Base-by-base conservation (phyloP, 164 flowering plant species). In the Nymphaea colorata region DNA sequence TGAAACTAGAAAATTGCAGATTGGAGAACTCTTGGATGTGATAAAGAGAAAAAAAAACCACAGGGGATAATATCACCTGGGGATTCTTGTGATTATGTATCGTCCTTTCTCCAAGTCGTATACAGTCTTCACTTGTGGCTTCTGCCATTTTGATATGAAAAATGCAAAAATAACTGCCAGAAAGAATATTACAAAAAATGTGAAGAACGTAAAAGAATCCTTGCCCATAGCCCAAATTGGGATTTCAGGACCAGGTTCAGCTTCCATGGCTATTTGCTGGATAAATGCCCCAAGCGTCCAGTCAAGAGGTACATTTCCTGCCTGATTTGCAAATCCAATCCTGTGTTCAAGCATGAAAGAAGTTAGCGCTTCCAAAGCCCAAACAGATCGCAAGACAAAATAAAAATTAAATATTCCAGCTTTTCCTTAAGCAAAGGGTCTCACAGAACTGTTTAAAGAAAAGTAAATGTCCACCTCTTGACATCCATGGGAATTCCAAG, bases 91-190 rank as follows among this genome's bases (percentile, higher is more conserved):
- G 66, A 78, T 70, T 45, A 80, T 82, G 61, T 83, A 83, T 41
- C 68, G 83, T 25, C 86, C 86, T 77, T 83, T 81, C 72, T 81
- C 84, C 47, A 83, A 73, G 73, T 83, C 87, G 68, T 83, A 83
- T 44, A 83, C 71, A 6, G 85, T 82, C 74, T 79, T 82, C 64
- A 84, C 53, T 64, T 82, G 79, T 8, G 87, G 85, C 74, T 77
- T 84, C 45, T 72, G 78, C 79, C 74, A 76, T 71, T 75, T 79
- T 42, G 77, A 61, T 47, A 73, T 72, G 72, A 71, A 75, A 43
- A 79, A 72, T 67, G 78, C 80, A 64, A 76, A 82, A 64, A 80
- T 43, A 64, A 76, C 36, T 41, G 73, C 79, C 3, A 82, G 61
- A 61, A 80, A 70, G 67, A 84, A 70, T 72, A 82, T 8, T 25